Evolutionary conservation across 2,329 filamentous ascomycete species (phyloP).

Genomic region (Epichloe amarillans): DNA sequence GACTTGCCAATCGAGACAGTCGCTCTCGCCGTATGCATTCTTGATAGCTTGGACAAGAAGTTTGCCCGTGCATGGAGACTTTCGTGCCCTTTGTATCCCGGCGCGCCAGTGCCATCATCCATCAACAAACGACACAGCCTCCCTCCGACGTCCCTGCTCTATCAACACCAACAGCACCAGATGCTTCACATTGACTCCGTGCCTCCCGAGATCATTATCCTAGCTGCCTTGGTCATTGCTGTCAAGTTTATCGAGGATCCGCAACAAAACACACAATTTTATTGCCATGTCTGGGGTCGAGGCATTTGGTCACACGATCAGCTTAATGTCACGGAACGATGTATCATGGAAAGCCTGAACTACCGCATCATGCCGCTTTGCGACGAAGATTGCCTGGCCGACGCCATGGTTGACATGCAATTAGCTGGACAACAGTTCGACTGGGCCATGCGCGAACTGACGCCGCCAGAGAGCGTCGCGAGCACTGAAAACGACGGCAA

Average conservation of each 20-base stretch:
- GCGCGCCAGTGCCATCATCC: conserved; percentile 10
- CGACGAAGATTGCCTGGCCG: conserved; percentile 40
- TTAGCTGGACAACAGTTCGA: conserved; percentile 32
- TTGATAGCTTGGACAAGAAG: conserved; percentile 49
- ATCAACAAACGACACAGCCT: conserved; percentile 35
- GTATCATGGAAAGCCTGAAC: conserved; percentile 49
- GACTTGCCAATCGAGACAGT: conserved; percentile 46
- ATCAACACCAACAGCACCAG: conserved; percentile 29
- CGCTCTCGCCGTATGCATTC: conserved; percentile 51
- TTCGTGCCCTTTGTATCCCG: conserved; percentile 35
- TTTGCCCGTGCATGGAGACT: conserved; percentile 51
- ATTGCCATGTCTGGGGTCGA: conserved; percentile 39
- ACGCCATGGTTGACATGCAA: conserved; percentile 51
- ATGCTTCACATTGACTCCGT: conserved; percentile 50
- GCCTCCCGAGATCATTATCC: conserved; percentile 47
- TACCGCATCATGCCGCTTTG: conserved; percentile 51
- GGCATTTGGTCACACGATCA: conserved; percentile 46
- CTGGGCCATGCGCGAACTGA: conserved; percentile 15
- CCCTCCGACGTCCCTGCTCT: conserved; percentile 24
- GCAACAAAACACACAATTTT: conserved; percentile 39
- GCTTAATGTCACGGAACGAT: conserved; percentile 50
- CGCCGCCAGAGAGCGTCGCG: conserved; percentile 17
- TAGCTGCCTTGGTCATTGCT: conserved; percentile 51
- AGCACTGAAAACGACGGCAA: conserved; percentile 13
- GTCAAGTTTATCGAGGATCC: conserved; percentile 52